These are phyloP conservation scores for Aspergillus bertholletiae DNA, from an alignment of 495 filamentous ascomycete genomes.

Conservation along the genomic window DNA sequence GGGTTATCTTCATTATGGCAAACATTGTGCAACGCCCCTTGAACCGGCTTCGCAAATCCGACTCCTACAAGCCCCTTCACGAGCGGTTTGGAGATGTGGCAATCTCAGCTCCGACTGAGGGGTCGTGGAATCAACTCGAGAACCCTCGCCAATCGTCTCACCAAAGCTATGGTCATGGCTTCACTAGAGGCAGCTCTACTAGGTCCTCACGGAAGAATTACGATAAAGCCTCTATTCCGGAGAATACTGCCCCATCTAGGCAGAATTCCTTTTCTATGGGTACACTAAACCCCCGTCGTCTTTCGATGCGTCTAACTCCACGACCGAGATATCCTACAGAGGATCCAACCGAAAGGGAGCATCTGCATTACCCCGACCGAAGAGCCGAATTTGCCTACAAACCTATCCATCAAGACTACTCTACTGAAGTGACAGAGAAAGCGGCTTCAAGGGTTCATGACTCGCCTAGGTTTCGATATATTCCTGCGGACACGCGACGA, in stretches of 20 bases:
- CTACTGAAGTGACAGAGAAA: slow-evolving; percentile 28
- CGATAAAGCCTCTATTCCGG: slow-evolving; percentile 9
- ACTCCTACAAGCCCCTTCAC: slow-evolving; percentile 29
- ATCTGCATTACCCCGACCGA: slow-evolving; percentile 4
- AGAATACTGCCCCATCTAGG: slow-evolving; percentile 8
- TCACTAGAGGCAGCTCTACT: slow-evolving; percentile 9
- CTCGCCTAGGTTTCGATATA: slow-evolving; percentile 31
- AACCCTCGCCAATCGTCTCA: slow-evolving; percentile 26
- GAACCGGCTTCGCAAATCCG: slow-evolving; percentile 30
- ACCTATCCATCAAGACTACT: slow-evolving; percentile 33
- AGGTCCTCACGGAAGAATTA: not conserved
- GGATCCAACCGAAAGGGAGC: slow-evolving; percentile 9
- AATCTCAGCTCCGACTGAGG: slow-evolving; percentile 37
- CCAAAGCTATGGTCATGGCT: slow-evolving; percentile 26
- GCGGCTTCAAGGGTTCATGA: slow-evolving; percentile 5
- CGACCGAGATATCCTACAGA: slow-evolving; percentile 16
- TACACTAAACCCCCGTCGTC: slow-evolving; percentile 24
- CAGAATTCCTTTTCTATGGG: slow-evolving; percentile 24
- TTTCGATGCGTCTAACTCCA: slow-evolving; percentile 31
- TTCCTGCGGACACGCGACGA: slow-evolving; percentile 26
- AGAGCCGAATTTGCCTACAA: slow-evolving; percentile 33
- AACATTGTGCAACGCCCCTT: slow-evolving; percentile 29
- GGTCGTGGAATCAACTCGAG: slow-evolving; percentile 39
- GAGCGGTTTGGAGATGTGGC: slow-evolving; percentile 38
- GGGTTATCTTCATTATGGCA: slow-evolving; percentile 30